phyloP scores from a whole-genome alignment of 768 basidiomycete genomes.

The Tephrocybe sp. region DNA sequence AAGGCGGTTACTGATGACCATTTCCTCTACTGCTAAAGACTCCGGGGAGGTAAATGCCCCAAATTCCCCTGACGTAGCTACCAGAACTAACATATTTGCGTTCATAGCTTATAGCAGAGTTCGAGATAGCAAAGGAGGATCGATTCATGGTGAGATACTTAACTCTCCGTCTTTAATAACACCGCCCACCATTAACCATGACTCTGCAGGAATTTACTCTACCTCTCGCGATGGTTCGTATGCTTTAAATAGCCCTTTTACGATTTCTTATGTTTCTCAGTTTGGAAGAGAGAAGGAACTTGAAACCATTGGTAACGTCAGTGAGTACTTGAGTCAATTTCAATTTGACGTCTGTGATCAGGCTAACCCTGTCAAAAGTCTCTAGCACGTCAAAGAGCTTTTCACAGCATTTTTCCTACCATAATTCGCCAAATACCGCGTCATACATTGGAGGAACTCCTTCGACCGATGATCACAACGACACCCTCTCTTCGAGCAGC shows the following conservation, averaged over 20 bases:
- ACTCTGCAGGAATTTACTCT: conserved; percentile 61
- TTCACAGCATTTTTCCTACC: conserved; percentile 48
- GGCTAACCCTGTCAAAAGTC: conserved; percentile 27
- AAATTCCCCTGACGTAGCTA: neutral
- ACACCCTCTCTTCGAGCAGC: conserved; percentile 44
- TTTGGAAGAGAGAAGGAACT: conserved; percentile 74
- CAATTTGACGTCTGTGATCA: neutral
- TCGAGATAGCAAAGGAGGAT: conserved; percentile 65
- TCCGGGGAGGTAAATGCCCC: conserved; percentile 45
- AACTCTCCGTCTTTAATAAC: neutral
- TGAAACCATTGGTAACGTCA: conserved; percentile 64
- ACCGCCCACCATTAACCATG: neutral
- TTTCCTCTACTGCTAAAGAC: conserved; percentile 54
- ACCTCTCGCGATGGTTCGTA: conserved; percentile 57
- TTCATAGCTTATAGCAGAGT: conserved; percentile 59
- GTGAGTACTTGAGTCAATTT: conserved; percentile 32
- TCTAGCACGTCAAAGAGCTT: conserved; percentile 56
- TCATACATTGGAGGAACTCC: conserved; percentile 29
- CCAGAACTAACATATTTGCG: neutral
- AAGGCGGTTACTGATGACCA: conserved; percentile 54
- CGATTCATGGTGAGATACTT: conserved; percentile 50
- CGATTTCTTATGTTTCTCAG: conserved; percentile 24
- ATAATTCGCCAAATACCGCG: conserved; percentile 31
- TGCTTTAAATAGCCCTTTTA: neutral
- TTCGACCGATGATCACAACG: conserved; percentile 37